Percentiles rank a stretch among this genome's conserved stretches.
These are phyloP conservation scores for Fragaria vesca DNA, from an alignment of 306 rosid genomes.

Conservation along the genomic window DNA sequence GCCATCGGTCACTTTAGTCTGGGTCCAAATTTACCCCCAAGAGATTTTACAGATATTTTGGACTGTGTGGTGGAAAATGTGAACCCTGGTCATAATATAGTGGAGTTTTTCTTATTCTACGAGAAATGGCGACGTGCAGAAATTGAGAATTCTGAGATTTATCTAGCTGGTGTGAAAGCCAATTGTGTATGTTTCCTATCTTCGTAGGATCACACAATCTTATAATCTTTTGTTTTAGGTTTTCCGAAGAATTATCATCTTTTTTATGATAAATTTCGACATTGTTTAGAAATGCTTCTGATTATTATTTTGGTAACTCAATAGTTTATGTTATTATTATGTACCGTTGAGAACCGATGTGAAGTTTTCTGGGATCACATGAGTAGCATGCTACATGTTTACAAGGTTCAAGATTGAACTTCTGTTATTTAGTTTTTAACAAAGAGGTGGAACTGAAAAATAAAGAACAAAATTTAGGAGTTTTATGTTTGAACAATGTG, in stretches of 20 bases:
- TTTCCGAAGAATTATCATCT: not conserved
- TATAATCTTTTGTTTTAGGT: not conserved
- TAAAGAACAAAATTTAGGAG: not conserved
- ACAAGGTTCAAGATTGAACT: not conserved
- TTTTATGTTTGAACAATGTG: not conserved
- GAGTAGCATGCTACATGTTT: not conserved
- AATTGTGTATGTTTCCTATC: slow-evolving; percentile 50
- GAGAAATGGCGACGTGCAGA: slow-evolving; percentile 96
- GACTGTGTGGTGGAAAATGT: slow-evolving; percentile 29
- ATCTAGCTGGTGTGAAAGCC: slow-evolving; percentile 53
- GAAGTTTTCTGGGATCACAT: not conserved
- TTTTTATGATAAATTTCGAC: not conserved
- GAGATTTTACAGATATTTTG: slow-evolving; percentile 58
- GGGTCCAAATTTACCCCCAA: slow-evolving; percentile 66
- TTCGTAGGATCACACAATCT: slow-evolving; percentile 1
- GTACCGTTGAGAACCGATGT: not conserved
- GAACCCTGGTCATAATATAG: slow-evolving; percentile 50
- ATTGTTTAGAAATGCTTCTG: not conserved
- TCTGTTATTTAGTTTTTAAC: not conserved
- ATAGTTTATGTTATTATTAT: not conserved
- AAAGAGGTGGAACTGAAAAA: not conserved
- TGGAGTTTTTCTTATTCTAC: slow-evolving; percentile 51
- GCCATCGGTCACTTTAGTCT: slow-evolving; percentile 87
- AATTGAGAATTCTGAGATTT: slow-evolving; percentile 52
- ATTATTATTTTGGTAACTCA: not conserved